phyloP scores from a whole-genome alignment of 2,329 filamentous ascomycete species.

The Trichoderma asperellum region DNA sequence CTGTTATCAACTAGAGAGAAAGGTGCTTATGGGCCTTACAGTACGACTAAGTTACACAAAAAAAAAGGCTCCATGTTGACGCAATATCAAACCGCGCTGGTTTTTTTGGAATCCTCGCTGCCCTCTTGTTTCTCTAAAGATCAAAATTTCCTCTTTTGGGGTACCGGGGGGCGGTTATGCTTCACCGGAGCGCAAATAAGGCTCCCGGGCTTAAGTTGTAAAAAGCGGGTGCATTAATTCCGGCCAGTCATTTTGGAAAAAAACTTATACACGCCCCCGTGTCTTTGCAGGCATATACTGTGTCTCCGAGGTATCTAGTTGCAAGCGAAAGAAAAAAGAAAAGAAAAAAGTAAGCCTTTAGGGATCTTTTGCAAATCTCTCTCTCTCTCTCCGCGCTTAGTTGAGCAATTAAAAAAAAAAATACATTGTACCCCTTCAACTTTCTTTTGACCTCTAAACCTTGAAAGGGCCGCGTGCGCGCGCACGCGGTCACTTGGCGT shows the following conservation, averaged over 20 bases:
- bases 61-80: background rate
- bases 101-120: background rate
- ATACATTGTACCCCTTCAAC: background rate
- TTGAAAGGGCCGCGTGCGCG: slow-evolving; percentile 1
- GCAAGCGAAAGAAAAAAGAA: too few relatives aligned
- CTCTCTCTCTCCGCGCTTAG: background rate
- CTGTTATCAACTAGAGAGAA: background rate
- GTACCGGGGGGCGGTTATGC: background rate
- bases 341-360: background rate
- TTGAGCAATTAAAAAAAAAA: background rate
- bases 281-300: background rate
- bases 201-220: background rate
- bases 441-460: slow-evolving; percentile 1
- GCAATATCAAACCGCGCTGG: background rate
- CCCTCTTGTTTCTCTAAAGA: background rate
- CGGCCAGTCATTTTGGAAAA: background rate
- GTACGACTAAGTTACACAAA: background rate
- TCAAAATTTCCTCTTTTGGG: slow-evolving; percentile 12
- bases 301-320: background rate
- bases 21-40: background rate
- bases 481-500: slow-evolving; percentile 6
- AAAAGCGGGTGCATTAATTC: background rate
- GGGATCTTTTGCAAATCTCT: background rate
- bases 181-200: background rate
- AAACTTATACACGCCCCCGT: background rate